A percentile compares a stretch with the other conserved stretches of the same genome.
These are phyloP conservation scores for Alisma plantagoaquatica DNA, from an alignment of 106 monocot genomes.

Conservation along the genomic window DNA sequence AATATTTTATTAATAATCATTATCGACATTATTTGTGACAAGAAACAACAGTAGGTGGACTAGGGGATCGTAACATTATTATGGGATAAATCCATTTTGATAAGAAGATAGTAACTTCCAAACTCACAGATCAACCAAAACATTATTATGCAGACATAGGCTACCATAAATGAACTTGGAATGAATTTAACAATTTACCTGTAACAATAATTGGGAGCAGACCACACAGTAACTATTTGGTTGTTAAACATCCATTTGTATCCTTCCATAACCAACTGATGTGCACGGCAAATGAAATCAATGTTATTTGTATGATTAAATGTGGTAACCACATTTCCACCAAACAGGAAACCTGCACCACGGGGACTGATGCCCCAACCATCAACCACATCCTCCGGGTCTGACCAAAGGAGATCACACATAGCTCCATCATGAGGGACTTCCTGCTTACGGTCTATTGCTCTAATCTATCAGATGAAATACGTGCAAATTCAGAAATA, in stretches of 20 bases:
- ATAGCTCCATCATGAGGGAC: conserved; percentile 98
- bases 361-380: conserved; percentile 96
- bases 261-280: conserved; percentile 99
- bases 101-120: too few species aligned
- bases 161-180: not conserved
- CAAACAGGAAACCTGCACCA: conserved; percentile 92
- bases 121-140: too few species aligned
- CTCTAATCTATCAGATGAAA: conserved; percentile 96
- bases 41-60: too few species aligned
- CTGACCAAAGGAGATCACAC: conserved; percentile 99
- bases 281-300: conserved; percentile 97
- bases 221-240: conserved; percentile 98
- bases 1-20: too few species aligned
- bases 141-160: too few species aligned
- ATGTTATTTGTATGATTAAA: conserved; percentile 92
- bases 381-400: conserved; percentile 95
- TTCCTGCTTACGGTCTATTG: conserved; percentile 96
- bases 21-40: too few species aligned
- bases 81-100: too few species aligned
- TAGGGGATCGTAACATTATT: too few species aligned
- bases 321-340: conserved; percentile 65
- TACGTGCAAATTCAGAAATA: not conserved
- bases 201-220: conserved; percentile 99
- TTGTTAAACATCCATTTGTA: conserved; percentile 99
- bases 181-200: conserved; percentile 21